Evolutionary conservation across 768 basidiomycete species (phyloP).

Genomic region (Lactifluus hygrophoroides): DNA sequence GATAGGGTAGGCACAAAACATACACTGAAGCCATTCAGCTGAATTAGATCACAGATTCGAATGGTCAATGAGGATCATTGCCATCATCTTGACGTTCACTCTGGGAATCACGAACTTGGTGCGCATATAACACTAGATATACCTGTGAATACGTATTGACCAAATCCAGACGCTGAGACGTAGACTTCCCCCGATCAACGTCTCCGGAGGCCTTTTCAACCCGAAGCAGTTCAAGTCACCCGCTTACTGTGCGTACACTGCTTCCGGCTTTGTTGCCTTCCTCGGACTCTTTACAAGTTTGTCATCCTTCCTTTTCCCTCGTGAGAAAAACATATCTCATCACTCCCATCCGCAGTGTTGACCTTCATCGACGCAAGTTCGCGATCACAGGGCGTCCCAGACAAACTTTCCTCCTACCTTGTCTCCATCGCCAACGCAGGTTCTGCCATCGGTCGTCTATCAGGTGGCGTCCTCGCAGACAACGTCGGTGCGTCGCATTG

Average conservation of each 20-base stretch:
- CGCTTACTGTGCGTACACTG: slow-evolving; percentile 49
- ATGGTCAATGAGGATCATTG: slow-evolving; percentile 70
- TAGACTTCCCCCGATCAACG: slow-evolving; percentile 45
- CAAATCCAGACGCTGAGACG: slow-evolving; percentile 28
- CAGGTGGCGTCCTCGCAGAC: slow-evolving; percentile 48
- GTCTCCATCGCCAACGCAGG: slow-evolving; percentile 60
- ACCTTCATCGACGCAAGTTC: slow-evolving; percentile 62
- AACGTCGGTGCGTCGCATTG: slow-evolving; percentile 33
- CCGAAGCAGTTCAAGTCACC: slow-evolving; percentile 45
- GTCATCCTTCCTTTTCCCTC: not conserved
- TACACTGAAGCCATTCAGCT: not conserved
- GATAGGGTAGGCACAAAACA: slow-evolving; percentile 38
- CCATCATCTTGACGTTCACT: slow-evolving; percentile 47
- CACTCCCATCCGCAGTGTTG: slow-evolving; percentile 38
- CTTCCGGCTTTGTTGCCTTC: slow-evolving; percentile 47
- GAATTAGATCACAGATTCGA: slow-evolving; percentile 41
- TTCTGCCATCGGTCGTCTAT: slow-evolving; percentile 52
- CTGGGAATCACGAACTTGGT: slow-evolving; percentile 50
- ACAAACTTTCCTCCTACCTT: slow-evolving; percentile 52
- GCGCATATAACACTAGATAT: slow-evolving; percentile 8
- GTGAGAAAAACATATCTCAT: not conserved
- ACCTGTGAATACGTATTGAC: slow-evolving; percentile 6
- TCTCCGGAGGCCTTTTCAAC: slow-evolving; percentile 52
- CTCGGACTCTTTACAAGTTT: slow-evolving; percentile 52
- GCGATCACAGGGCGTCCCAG: slow-evolving; percentile 37